Conservation (phyloP, 1,284 basidiomycete species). For the Sanghuangporus sanghuang region DNA sequence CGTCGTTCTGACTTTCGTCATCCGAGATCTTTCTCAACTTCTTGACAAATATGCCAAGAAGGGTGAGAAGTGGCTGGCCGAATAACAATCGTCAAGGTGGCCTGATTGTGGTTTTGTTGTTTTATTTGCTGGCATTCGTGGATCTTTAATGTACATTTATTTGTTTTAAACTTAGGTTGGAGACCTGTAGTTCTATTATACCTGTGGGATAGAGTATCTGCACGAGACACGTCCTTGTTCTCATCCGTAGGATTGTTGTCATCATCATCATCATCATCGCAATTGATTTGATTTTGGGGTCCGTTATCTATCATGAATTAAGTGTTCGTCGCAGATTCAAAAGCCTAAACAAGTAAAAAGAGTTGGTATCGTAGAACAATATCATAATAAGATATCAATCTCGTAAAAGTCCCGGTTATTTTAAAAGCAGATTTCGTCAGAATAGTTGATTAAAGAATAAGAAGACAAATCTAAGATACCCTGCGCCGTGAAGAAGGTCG, state of each 20-base stretch:
- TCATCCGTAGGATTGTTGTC: background rate
- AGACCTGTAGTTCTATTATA: conserved; percentile 16
- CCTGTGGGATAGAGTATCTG: conserved; percentile 15
- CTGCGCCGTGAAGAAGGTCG: conserved; percentile 12
- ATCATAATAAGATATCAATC: no score
- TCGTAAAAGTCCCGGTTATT: no score
- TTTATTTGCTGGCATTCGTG: background rate
- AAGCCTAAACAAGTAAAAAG: background rate
- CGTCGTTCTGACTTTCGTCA: conserved; percentile 88
- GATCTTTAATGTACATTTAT: conserved; percentile 16
- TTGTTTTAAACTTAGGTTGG: conserved; percentile 6
- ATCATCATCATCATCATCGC: background rate
- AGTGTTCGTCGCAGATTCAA: no score
- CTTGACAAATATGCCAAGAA: conserved; percentile 92
- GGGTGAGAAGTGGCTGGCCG: conserved; percentile 83
- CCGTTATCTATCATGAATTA: background rate
- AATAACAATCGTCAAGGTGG: conserved; percentile 34
- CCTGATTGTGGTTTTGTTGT: background rate
- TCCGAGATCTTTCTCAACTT: conserved; percentile 77
- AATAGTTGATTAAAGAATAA: no score
- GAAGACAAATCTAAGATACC: background rate
- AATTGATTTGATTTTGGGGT: conserved; percentile 2
- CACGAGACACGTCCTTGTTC: conserved; percentile 4
- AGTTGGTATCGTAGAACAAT: background rate
- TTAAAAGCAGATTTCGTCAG: background rate